Base-by-base conservation (phyloP, 2,329 filamentous ascomycete genomes). In the Talaromyces sp. region DNA sequence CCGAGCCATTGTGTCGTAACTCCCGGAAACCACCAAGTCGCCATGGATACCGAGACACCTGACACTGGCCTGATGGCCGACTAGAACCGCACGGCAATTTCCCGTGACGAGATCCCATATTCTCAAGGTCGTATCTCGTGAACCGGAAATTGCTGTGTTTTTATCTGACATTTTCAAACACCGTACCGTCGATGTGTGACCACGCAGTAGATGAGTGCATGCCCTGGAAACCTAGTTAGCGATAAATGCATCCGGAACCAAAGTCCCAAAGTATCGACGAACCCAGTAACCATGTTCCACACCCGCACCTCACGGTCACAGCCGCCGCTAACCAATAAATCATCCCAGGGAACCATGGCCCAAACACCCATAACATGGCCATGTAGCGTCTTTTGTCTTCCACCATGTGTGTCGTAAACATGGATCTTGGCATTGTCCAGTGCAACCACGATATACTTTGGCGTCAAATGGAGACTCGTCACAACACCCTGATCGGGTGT, bases 291-390 rank as follows among this genome's bases (percentile, higher is more conserved):
- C 81, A 99, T 87, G 70, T 99, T 90, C 95, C 95, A 99, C 6
- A 99, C 95, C 60, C 95, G 85, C 29, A 99, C 95, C 72, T 99
- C 95, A 63, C 95, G 86, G 78, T 99, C 95, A 73, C 95, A 99
- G 6, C 95, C 95, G 68, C 95, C 95, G 69, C 92, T 97, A 62
- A 99, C 95, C 63, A 99, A 82, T 58, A 91, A 89, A 73, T 99
- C 93, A 62, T 91, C 93, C 90, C 93, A 97, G 7, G 95, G 95
- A 26, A 99, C 92, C 93, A 99, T 98, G 55, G 95, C 95, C 95
- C 95, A 99, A 21, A 99, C 95, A 46, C 95, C 95, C 95, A 99
- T 99, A 51, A 98, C 90, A 78, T 99, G 95, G 11, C 95, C 95
- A 71, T 95, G 89, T 29, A 99, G 79, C 2, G 91, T 96, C 73